These are phyloP conservation scores for Septoria petroselini DNA, from an alignment of 2,329 filamentous ascomycete species.

Conservation along the genomic window DNA sequence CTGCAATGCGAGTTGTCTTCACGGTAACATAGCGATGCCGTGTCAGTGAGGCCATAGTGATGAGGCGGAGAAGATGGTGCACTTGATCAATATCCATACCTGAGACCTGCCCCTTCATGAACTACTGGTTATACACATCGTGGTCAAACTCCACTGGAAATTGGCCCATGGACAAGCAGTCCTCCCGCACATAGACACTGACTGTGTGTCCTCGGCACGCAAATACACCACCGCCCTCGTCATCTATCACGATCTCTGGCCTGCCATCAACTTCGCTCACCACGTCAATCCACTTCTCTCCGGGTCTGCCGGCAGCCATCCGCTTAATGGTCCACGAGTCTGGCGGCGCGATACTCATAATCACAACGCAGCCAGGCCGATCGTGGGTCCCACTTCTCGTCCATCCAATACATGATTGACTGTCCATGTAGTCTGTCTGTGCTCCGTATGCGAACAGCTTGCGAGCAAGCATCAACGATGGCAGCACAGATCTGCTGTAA, in stretches of 20 bases:
- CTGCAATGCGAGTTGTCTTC: no score
- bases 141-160: constrained; percentile 36
- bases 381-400: constrained; percentile 52
- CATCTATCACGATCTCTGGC: constrained; percentile 57
- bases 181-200: constrained; percentile 59
- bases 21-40: no score
- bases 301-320: constrained; percentile 61
- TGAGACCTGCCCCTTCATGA: background rate
- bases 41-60: no score
- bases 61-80: no score
- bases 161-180: constrained; percentile 51
- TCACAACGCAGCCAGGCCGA: constrained; percentile 34
- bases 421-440: constrained; percentile 63
- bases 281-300: constrained; percentile 64
- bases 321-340: constrained; percentile 42
- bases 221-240: constrained; percentile 59
- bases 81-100: background rate
- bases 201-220: constrained; percentile 54
- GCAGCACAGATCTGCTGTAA: constrained; percentile 41
- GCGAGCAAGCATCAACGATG: constrained; percentile 59
- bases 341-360: constrained; percentile 34
- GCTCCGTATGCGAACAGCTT: constrained; percentile 65
- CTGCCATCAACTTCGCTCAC: constrained; percentile 52
- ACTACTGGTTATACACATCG: constrained; percentile 21
- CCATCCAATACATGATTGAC: constrained; percentile 60